Percentiles rank a stretch among this genome's conserved stretches.
phyloP scores from a whole-genome alignment of 2,329 filamentous ascomycete species.

The Pseudogymnoascus sp. region DNA sequence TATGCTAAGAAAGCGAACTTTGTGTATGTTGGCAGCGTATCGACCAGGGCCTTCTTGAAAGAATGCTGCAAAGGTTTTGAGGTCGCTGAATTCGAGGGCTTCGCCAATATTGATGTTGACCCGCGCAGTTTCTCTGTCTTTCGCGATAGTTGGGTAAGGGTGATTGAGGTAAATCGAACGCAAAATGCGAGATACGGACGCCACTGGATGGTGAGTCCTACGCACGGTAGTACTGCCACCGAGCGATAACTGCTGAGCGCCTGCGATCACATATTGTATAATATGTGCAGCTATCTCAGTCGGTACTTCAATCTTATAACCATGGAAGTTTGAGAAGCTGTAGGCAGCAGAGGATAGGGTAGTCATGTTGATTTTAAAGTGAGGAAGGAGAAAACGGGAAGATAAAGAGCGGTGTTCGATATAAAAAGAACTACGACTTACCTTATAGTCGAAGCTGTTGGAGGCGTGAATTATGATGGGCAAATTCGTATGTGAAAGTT shows the following conservation, averaged over 20 bases:
- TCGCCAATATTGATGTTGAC: conserved; percentile 13
- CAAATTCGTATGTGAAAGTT: conserved; percentile 3
- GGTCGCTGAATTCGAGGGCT: conserved; percentile 11
- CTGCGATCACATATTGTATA: conserved; percentile 10
- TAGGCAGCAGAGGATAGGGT: conserved; percentile 1
- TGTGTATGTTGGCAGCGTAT: conserved; percentile 10
- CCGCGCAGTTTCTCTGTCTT: background rate
- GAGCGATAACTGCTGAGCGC: conserved; percentile 5
- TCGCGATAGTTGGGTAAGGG: background rate
- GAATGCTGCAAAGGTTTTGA: conserved; percentile 9
- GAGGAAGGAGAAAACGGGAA: background rate
- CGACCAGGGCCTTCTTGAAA: conserved; percentile 6
- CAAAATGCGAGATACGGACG: conserved; percentile 1
- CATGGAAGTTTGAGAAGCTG: conserved; percentile 6
- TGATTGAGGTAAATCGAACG: conserved; percentile 5
- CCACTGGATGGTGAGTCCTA: conserved; percentile 10
- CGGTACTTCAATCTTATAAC: conserved; percentile 1
- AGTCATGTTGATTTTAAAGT: background rate
- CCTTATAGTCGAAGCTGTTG: background rate
- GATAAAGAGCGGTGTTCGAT: background rate
- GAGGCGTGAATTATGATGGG: conserved; percentile 5
- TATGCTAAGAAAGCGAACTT: conserved; percentile 14
- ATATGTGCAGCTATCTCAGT: conserved; percentile 8
- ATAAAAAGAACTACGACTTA: conserved; percentile 5
- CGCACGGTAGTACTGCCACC: background rate